Conservation (phyloP, 2,329 filamentous ascomycete genomes). For the Coniochaeta pulveracea region DNA sequence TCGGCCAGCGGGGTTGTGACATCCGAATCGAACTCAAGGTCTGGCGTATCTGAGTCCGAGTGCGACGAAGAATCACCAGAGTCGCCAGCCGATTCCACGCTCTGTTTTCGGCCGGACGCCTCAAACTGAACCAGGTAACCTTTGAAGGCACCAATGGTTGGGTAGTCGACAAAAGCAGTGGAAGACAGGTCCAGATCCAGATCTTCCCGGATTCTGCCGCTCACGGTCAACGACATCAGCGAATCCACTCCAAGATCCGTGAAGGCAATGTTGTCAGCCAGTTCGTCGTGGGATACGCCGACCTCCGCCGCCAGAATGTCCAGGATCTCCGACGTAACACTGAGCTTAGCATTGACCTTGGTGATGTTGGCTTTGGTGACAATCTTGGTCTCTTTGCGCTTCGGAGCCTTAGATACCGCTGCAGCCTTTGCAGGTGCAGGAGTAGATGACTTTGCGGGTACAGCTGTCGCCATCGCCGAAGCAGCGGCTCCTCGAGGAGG, state of each 20-base stretch:
- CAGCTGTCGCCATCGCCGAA: slow-evolving; percentile 18
- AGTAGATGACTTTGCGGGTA: too few relatives aligned
- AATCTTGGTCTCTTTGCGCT: slow-evolving; percentile 23
- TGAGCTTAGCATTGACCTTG: slow-evolving; percentile 38
- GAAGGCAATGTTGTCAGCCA: slow-evolving; percentile 45
- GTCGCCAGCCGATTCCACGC: slow-evolving; percentile 14
- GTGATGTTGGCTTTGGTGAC: slow-evolving; percentile 33
- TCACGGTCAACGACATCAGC: slow-evolving; percentile 47
- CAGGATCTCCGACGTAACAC: slow-evolving; percentile 32
- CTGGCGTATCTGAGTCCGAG: slow-evolving; percentile 32
- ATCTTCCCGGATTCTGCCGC: slow-evolving; percentile 44
- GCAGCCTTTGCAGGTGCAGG: slow-evolving; percentile 23
- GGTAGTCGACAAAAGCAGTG: slow-evolving; percentile 40
- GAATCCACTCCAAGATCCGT: slow-evolving; percentile 49
- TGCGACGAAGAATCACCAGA: slow-evolving; percentile 19
- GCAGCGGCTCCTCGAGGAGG: slow-evolving; percentile 41
- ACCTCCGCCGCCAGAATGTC: slow-evolving; percentile 45
- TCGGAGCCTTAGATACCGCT: slow-evolving; percentile 16
- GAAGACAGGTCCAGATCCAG: slow-evolving; percentile 42
- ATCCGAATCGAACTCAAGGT: slow-evolving; percentile 33
- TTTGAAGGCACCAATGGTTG: slow-evolving; percentile 43
- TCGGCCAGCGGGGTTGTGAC: slow-evolving; percentile 42
- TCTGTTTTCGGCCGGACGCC: slow-evolving; percentile 14
- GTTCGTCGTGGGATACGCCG: slow-evolving; percentile 40
- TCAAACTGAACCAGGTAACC: slow-evolving; percentile 28